Percentiles rank a stretch among this genome's conserved stretches.
Conservation (phyloP, 257 asterid genomes). For the Solanum sparsipilum region DNA sequence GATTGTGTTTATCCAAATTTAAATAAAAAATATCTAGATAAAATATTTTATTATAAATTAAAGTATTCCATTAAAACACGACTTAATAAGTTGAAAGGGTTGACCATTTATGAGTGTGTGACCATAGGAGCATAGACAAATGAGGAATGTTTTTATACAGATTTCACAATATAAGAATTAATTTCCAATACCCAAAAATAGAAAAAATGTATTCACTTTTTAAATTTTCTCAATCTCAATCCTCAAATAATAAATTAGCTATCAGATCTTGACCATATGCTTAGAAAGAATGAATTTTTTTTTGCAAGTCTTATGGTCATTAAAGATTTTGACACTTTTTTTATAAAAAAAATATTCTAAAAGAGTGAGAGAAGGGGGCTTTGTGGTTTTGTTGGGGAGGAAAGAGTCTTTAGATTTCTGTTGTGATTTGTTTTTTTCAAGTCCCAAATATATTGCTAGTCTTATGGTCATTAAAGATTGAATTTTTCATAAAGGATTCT, state of each 20-base stretch:
- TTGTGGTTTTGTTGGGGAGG: not conserved
- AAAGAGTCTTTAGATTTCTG: conserved; percentile 7
- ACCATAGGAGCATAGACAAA: not conserved
- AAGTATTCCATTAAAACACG: not conserved
- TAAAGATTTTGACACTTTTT: not conserved
- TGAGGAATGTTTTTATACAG: not conserved
- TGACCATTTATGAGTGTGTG: not conserved
- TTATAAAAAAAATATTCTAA: not conserved
- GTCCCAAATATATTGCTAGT: not conserved
- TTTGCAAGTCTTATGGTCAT: not conserved
- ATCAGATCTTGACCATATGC: not conserved
- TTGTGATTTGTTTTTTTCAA: not conserved
- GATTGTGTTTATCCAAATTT: not conserved
- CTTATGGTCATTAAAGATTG: conserved; percentile 1
- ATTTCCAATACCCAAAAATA: not conserved
- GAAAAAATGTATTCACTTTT: not conserved
- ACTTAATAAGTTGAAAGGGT: not conserved
- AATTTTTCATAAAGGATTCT: not conserved
- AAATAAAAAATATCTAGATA: not conserved
- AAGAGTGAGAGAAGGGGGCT: not conserved
- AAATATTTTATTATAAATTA: not conserved
- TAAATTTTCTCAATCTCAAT: not conserved
- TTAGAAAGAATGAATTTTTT: not conserved
- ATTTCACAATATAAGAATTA: not conserved
- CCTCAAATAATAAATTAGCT: not conserved